These are phyloP conservation scores for Limnanthes douglasii DNA, from an alignment of 345 rosid species.

Conservation along the genomic window DNA sequence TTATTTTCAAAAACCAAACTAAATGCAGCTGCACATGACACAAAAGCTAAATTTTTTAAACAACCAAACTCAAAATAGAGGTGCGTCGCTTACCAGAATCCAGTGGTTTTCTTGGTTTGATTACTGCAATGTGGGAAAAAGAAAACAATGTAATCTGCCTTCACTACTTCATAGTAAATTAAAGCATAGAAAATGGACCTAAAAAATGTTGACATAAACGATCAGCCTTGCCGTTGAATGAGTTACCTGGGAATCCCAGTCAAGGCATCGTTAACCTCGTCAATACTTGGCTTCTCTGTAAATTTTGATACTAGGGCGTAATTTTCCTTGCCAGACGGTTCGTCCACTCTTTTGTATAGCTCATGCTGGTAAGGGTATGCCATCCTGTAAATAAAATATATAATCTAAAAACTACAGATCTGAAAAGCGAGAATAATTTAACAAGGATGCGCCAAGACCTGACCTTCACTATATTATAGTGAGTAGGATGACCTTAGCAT, in stretches of 20 bases:
- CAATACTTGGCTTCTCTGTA: conserved; percentile 38
- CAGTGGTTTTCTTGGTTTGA: conserved; percentile 37
- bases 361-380: conserved; percentile 48
- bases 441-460: no score
- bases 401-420: not conserved
- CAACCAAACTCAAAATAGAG: not conserved
- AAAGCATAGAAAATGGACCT: no score
- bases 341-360: conserved; percentile 60
- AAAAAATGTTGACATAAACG: not conserved
- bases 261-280: conserved; percentile 72
- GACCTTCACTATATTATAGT: not conserved
- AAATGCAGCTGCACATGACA: not conserved
- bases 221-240: not conserved
- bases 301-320: conserved; percentile 42
- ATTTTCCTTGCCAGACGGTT: conserved; percentile 40
- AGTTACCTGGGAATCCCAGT: conserved; percentile 39
- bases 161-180: not conserved
- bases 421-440: no score
- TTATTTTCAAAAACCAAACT: no score
- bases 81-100: conserved; percentile 41
- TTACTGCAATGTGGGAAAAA: conserved; percentile 17
- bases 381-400: conserved; percentile 29
- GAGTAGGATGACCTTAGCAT: not conserved
- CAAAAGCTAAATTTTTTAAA: not conserved
- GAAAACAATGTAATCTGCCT: not conserved